Percentiles rank a stretch among this genome's conserved stretches.
Conservation (phyloP, 176 grass and related monocot genomes). For the Tillandsia fasciculata region DNA sequence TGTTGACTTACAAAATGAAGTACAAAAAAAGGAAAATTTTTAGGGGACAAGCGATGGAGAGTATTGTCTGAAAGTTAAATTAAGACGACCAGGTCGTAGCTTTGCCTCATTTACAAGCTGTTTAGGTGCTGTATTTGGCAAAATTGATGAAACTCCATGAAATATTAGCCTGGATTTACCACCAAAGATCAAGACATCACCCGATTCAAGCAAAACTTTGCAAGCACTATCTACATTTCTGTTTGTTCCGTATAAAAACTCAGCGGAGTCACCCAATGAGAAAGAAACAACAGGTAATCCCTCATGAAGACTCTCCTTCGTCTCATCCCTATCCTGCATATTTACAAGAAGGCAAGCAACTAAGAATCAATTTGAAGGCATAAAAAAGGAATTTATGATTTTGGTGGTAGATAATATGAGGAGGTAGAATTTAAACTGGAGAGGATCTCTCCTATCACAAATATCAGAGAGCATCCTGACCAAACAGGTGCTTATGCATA, state of each 20-base stretch:
- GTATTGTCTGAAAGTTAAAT: constrained; percentile 16
- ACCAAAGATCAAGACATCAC: constrained; percentile 19
- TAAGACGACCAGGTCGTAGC: constrained; percentile 7
- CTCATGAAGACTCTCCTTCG: neutral
- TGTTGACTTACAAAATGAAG: no score
- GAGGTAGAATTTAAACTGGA: neutral
- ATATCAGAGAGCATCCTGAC: no score
- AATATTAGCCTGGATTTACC: constrained; percentile 12
- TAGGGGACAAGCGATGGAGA: neutral
- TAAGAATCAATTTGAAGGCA: neutral
- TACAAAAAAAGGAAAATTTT: no score
- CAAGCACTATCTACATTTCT: constrained; percentile 2
- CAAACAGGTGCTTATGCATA: no score
- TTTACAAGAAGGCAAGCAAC: neutral
- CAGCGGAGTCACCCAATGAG: constrained; percentile 13
- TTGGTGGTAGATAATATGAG: neutral
- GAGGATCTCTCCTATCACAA: no score
- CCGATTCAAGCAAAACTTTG: constrained; percentile 11
- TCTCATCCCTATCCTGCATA: constrained; percentile 11
- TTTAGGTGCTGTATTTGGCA: neutral
- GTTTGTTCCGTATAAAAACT: constrained; percentile 9
- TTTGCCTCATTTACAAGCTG: neutral
- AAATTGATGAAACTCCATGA: constrained; percentile 14
- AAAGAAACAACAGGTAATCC: constrained; percentile 20
- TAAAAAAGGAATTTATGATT: neutral